Evolutionary conservation across 495 filamentous ascomycete species (phyloP).

Genomic region (Hyaloscypha finlandica): DNA sequence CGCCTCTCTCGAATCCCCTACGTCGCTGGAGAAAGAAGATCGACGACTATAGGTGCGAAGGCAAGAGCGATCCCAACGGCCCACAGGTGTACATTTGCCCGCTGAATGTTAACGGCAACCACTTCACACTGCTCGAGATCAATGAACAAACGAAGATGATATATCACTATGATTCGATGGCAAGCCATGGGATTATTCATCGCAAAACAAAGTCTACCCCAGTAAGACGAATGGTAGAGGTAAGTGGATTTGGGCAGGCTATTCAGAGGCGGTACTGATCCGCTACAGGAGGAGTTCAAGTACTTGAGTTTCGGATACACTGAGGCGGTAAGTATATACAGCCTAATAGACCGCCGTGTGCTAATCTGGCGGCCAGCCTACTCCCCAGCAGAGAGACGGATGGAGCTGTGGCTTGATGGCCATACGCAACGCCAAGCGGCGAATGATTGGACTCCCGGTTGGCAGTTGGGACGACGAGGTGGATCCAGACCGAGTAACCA

Average conservation of each 20-base stretch:
- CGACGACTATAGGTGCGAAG: constrained; percentile 24
- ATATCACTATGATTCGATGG: constrained; percentile 32
- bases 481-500: constrained; percentile 25
- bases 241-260: neutral
- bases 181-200: constrained; percentile 24
- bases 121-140: constrained; percentile 33
- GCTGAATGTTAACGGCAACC: constrained; percentile 25
- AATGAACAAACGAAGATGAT: constrained; percentile 31
- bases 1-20: constrained; percentile 22
- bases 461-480: constrained; percentile 28
- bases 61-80: constrained; percentile 15
- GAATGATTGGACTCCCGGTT: constrained; percentile 30
- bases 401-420: constrained; percentile 30
- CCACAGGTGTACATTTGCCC: constrained; percentile 5
- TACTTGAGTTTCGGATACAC: constrained; percentile 27
- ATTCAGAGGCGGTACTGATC: constrained; percentile 19
- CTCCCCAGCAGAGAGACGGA: no score
- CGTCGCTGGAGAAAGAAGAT: constrained; percentile 25
- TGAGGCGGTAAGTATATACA: constrained; percentile 24
- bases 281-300: constrained; percentile 28
- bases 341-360: constrained; percentile 14
- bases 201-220: neutral
- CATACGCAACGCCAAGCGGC: constrained; percentile 29
- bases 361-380: constrained; percentile 7
- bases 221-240: no score